These are phyloP conservation scores for Plasmodium gonderi DNA, from an alignment of 169 alveolate genomes.

Conservation along the genomic window DNA sequence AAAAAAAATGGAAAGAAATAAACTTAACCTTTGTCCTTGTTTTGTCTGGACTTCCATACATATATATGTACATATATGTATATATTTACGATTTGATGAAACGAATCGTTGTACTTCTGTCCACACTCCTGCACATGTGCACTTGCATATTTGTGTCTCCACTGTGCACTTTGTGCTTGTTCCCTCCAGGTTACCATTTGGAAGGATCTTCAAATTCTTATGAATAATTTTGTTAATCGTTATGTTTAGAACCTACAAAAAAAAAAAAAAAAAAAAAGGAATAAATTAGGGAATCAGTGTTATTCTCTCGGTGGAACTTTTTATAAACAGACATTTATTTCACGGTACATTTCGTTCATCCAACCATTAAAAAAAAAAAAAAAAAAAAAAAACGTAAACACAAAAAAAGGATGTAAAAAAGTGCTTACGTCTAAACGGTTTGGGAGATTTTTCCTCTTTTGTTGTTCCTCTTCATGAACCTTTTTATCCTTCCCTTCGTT, in stretches of 20 bases:
- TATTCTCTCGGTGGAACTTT: not conserved
- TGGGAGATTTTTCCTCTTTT: constrained; percentile 4
- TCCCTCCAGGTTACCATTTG: constrained; percentile 35
- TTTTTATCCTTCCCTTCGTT: not conserved
- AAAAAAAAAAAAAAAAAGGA: constrained; percentile 1
- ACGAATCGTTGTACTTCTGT: no score
- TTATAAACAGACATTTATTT: not conserved
- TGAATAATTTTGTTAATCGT: constrained; percentile 57
- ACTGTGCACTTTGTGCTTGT: not conserved
- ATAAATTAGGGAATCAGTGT: no score
- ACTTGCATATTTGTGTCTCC: not conserved
- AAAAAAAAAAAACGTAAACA: not conserved
- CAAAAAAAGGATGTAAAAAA: not conserved
- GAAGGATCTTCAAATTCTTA: constrained; percentile 33
- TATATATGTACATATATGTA: not conserved
- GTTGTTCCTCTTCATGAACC: not conserved
- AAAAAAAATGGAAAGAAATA: constrained; percentile 3
- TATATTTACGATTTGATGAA: no score
- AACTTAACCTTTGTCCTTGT: not conserved
- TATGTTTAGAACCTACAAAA: constrained; percentile 16
- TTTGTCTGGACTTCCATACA: not conserved
- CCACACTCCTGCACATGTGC: no score
- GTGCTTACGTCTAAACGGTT: constrained; percentile 7
- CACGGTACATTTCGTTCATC: not conserved
- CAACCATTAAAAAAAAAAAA: not conserved